Conservation (phyloP, 805 yeast species). For the Schwanniomyces yamadae region DNA sequence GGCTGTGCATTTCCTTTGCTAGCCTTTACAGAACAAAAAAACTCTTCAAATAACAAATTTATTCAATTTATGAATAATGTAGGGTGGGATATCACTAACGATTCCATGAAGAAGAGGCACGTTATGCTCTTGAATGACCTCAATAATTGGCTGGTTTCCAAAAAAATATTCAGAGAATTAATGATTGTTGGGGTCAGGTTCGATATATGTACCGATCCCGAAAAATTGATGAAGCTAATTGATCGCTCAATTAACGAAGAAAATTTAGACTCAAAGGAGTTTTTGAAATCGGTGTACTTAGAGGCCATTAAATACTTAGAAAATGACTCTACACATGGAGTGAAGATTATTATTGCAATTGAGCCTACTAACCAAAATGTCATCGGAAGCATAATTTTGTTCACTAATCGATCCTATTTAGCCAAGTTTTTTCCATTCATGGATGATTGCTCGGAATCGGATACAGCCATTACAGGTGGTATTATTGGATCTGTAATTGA, state of each 20-base stretch:
- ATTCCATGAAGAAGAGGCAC: conserved; percentile 21
- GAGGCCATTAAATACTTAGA: conserved; percentile 33
- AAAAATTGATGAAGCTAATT: conserved; percentile 43
- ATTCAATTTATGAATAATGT: conserved; percentile 35
- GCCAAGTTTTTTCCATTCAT: conserved; percentile 53
- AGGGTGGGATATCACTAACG: conserved; percentile 38
- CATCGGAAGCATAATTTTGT: conserved; percentile 51
- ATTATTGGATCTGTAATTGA: conserved; percentile 54
- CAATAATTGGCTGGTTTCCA: conserved; percentile 51
- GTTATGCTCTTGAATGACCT: conserved; percentile 44
- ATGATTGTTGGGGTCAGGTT: conserved; percentile 58
- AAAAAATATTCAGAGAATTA: conserved; percentile 52
- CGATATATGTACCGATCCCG: conserved; percentile 49
- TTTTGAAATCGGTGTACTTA: conserved; percentile 27
- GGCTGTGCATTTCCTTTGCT: conserved; percentile 52
- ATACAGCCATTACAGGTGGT: conserved; percentile 41
- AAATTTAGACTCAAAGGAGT: conserved; percentile 15
- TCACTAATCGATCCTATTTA: conserved; percentile 45
- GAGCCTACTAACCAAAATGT: conserved; percentile 53
- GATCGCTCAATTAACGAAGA: conserved; percentile 15
- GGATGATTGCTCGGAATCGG: conserved; percentile 32
- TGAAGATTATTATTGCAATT: conserved; percentile 49
- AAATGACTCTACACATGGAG: conserved; percentile 30
- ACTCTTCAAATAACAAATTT: conserved; percentile 22
- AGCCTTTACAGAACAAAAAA: conserved; percentile 22